A percentile compares a stretch with the other conserved stretches of the same genome.
phyloP scores from a whole-genome alignment of 1,139 yeast species.

The Magnusiomyces tetraspermus region DNA sequence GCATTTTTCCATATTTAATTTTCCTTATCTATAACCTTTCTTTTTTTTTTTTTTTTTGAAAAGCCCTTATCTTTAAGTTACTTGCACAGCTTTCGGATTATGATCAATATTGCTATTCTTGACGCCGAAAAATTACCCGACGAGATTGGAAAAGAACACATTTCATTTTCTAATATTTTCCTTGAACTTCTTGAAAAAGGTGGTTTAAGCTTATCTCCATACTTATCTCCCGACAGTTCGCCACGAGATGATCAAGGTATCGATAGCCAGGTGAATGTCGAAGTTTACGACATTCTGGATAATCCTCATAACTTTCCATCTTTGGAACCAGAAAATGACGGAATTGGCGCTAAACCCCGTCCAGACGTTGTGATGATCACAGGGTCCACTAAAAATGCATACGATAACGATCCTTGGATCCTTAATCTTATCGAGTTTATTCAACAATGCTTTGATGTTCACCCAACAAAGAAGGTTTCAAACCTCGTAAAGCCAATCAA shows the following conservation, averaged over 20 bases:
- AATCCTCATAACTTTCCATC: conserved; percentile 35
- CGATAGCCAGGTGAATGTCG: neutral
- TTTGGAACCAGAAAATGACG: no score
- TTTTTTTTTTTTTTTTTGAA: no score
- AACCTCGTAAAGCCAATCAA: neutral
- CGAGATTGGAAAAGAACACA: neutral
- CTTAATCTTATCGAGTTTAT: neutral
- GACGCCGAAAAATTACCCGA: neutral
- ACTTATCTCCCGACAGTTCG: no score
- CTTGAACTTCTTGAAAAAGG: neutral
- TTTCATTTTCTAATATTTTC: neutral
- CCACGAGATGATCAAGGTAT: no score
- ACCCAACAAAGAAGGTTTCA: neutral
- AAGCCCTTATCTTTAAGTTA: no score
- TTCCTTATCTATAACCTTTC: no score
- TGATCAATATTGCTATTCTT: neutral
- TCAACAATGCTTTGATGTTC: neutral
- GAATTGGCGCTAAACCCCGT: neutral
- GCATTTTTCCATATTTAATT: no score
- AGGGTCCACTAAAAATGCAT: neutral
- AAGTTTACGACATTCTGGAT: conserved; percentile 31
- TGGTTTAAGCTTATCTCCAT: neutral
- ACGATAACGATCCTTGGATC: neutral
- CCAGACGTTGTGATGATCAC: neutral
- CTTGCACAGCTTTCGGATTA: no score